A percentile compares a stretch with the other conserved stretches of the same genome.
These are phyloP conservation scores for Meredithiella fracta DNA, from an alignment of 2,329 filamentous ascomycete genomes.

Conservation along the genomic window DNA sequence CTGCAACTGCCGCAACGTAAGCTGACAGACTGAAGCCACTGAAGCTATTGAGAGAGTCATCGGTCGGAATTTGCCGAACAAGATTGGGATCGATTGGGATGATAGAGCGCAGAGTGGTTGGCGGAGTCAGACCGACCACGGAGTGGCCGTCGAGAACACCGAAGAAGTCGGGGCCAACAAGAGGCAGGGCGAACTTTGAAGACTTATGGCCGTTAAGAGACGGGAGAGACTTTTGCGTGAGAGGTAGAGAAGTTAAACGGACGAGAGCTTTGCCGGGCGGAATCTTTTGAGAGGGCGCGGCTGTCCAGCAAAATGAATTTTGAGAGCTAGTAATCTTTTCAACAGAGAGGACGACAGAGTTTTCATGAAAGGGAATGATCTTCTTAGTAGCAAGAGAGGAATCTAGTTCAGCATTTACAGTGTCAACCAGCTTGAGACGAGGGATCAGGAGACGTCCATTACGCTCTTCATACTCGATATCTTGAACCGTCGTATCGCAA, in stretches of 20 bases:
- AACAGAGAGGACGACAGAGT: background rate
- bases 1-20: conserved; percentile 9
- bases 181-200: background rate
- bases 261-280: background rate
- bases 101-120: background rate
- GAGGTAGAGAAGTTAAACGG: background rate
- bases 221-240: background rate
- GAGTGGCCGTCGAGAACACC: background rate
- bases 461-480: conserved; percentile 27
- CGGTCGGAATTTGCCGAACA: background rate
- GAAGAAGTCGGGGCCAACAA: conserved; percentile 7
- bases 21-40: conserved; percentile 11
- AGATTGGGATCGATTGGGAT: background rate
- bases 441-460: conserved; percentile 27
- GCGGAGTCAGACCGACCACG: conserved; percentile 8
- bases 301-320: background rate
- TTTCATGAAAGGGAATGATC: background rate
- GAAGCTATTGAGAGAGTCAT: background rate
- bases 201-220: background rate
- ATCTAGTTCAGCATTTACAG: conserved; percentile 31
- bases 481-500: background rate
- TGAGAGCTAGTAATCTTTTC: background rate
- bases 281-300: background rate
- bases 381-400: conserved; percentile 6
- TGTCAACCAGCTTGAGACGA: conserved; percentile 25